Base-by-base conservation (phyloP, 805 yeast species). In the Metschnikowia santaceciliae region DNA sequence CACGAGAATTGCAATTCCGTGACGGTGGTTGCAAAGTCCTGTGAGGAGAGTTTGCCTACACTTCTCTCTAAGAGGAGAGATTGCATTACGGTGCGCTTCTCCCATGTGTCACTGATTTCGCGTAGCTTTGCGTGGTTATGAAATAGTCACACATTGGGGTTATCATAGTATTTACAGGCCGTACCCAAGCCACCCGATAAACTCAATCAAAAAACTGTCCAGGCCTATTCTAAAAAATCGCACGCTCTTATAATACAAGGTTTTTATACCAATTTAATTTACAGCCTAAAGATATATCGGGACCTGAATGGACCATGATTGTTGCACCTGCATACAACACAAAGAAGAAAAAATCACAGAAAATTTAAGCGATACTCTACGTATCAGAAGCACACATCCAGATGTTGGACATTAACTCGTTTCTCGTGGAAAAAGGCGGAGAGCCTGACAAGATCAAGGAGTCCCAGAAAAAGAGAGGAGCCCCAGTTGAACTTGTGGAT, bases 351-450 rank as follows among this genome's bases (percentile, higher is more conserved):
- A 44, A 36, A 36, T 23, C 26, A 6, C 41, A 26, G 41, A 44
- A 44, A 44, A 44, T 15, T 35, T 44, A 39, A 22, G n/a, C 26
- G 14, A 11, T 19, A 32, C 17, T 15, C 13, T 33, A 6, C 14
- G n/a, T 23, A 23, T 22, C 22, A 17, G 32, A 39, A 44, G 32
- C 47, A 33, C 32, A 49, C 41, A n/a, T 23, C 32, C 44, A 23
- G 38, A 92, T 94, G 99, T 83, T 94, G 73, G 99, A 94, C 71
- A 89, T 94, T 59, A 77, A 86, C 59, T 87, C 88, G 67, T 94
- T 94, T 69, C 85, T 94, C 61, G 96, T 84, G 61, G 99, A 94
- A 67, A 92, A 90, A 74, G 99, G 99, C 53, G 99, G 99, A 56
- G 82, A 91, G 70, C 97, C 99, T 40, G 92, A 91, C 60, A 76